phyloP scores from a whole-genome alignment of 2,329 filamentous ascomycete species.

The Apiospora hydei region DNA sequence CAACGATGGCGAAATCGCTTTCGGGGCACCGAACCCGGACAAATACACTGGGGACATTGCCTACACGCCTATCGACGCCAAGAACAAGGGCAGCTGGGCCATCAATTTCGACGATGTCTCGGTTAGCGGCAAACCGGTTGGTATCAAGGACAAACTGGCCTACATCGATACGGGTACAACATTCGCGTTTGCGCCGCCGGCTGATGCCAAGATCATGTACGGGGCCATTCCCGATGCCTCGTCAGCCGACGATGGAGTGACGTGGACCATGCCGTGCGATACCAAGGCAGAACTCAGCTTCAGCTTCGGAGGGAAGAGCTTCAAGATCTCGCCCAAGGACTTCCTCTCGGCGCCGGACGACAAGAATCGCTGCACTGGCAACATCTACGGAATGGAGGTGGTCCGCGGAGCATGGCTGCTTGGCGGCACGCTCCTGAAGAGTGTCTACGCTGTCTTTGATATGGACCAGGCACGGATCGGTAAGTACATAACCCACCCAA shows the following conservation, averaged over 20 bases:
- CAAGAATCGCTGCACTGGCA: constrained; percentile 68
- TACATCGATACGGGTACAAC: constrained; percentile 88
- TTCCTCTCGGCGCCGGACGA: constrained; percentile 64
- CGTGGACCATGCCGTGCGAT: constrained; percentile 77
- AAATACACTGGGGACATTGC: constrained; percentile 73
- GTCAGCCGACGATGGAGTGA: constrained; percentile 62
- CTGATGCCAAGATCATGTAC: constrained; percentile 73
- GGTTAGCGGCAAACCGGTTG: constrained; percentile 64
- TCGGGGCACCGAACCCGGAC: constrained; percentile 72
- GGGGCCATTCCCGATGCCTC: constrained; percentile 68
- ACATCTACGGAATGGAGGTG: constrained; percentile 75
- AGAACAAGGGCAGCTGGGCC: constrained; percentile 67
- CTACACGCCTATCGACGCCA: constrained; percentile 62
- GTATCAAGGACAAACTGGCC: constrained; percentile 64
- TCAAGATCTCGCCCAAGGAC: constrained; percentile 72
- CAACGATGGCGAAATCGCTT: constrained; percentile 79
- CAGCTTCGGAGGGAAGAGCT: constrained; percentile 72
- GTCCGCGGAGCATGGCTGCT: constrained; percentile 77
- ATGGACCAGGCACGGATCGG: constrained; percentile 72
- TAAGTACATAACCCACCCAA: constrained; percentile 31
- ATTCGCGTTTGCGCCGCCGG: constrained; percentile 75
- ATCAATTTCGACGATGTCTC: constrained; percentile 72
- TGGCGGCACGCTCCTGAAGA: constrained; percentile 87
- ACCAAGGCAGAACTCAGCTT: constrained; percentile 67
- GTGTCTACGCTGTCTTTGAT: constrained; percentile 88